Percentiles rank a stretch among this genome's conserved stretches.
These are phyloP conservation scores for Tulasnella sp. DNA, from an alignment of 768 basidiomycete genomes.

Conservation along the genomic window DNA sequence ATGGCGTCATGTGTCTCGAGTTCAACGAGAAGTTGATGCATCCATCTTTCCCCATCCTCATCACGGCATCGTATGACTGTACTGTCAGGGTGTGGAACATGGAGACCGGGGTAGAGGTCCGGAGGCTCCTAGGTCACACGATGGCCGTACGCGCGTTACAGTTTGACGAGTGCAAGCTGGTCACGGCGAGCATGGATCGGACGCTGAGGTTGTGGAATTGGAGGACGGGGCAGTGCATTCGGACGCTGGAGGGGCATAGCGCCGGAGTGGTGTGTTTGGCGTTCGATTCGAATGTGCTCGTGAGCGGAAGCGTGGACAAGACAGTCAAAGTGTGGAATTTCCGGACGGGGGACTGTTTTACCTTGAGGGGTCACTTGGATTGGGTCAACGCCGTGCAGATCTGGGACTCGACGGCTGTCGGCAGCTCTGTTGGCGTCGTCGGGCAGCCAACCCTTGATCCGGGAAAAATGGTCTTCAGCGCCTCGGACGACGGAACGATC, in stretches of 20 bases:
- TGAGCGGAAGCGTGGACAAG: constrained; percentile 86
- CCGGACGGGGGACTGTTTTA: constrained; percentile 82
- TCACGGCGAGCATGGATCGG: constrained; percentile 93
- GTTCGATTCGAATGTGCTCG: constrained; percentile 85
- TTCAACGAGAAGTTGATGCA: constrained; percentile 76
- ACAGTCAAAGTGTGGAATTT: constrained; percentile 95
- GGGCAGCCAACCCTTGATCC: constrained; percentile 23
- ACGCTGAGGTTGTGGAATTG: constrained; percentile 96
- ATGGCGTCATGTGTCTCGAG: constrained; percentile 96
- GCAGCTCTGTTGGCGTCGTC: constrained; percentile 20
- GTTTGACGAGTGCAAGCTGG: constrained; percentile 89
- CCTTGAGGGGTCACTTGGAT: constrained; percentile 81
- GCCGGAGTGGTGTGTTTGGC: constrained; percentile 85
- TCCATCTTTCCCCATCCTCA: constrained; percentile 83
- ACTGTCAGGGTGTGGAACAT: constrained; percentile 95
- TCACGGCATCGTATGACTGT: constrained; percentile 95
- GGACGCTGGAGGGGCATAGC: constrained; percentile 80
- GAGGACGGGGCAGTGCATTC: constrained; percentile 77
- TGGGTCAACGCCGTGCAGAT: constrained; percentile 94
- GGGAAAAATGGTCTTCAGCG: constrained; percentile 95
- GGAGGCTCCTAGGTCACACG: constrained; percentile 79
- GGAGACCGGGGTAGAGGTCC: constrained; percentile 76
- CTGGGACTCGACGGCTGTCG: constrained; percentile 56
- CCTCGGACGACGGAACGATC: constrained; percentile 89
- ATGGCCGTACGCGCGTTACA: constrained; percentile 86